Base-by-base conservation (phyloP, 2,329 filamentous ascomycete genomes). In the Pseudogymnoascus sp. region DNA sequence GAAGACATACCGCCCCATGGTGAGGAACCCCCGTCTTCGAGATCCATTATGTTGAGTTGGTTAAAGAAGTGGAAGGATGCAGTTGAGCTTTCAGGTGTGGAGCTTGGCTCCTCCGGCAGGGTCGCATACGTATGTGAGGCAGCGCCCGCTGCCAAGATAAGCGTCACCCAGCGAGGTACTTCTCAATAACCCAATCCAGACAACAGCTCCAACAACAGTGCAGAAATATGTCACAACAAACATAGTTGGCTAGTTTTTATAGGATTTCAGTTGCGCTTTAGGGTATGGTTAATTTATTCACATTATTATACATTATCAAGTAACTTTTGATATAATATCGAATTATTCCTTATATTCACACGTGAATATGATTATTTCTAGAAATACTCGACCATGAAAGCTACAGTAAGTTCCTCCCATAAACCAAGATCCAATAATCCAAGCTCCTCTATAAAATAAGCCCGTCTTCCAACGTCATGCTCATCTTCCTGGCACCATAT, bases 11-110 rank as follows among this genome's bases (percentile, higher is more conserved):
- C 76, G 62, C 75, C 75, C 76, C 76, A 78, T 59, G 76, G 75
- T 37, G 76, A 78, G 65, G 77, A 75, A 72, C 72, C 73, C 66
- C 72, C 74, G 65, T 75, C 75, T 71, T 74, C 75, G 61, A 77
- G 67, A 74, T 78, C 75, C 76, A 78, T 78, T 13, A 21, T 69
- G 63, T 62, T 60, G 60, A 64, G 47, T 62, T 61, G 62, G 21
- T 59, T 59, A 35, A 59, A 40, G 37, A 31, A n/a, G 33, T 39
- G 35, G 57, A 40, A 39, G 35, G 24, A 39, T 59, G 17, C 37
- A 40, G 57, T 39, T 13, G 37, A 59, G 15, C 57, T 59, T 21
- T 59, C 57, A 54, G 33, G 57, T 59, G 57, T 37, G 57, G 57
- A 59, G 57, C 57, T 59, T 40, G 35, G 57, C 35, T 37, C 21